phyloP scores from a whole-genome alignment of 2,329 filamentous ascomycete genomes.

The Chrysosporium queenslandicum region DNA sequence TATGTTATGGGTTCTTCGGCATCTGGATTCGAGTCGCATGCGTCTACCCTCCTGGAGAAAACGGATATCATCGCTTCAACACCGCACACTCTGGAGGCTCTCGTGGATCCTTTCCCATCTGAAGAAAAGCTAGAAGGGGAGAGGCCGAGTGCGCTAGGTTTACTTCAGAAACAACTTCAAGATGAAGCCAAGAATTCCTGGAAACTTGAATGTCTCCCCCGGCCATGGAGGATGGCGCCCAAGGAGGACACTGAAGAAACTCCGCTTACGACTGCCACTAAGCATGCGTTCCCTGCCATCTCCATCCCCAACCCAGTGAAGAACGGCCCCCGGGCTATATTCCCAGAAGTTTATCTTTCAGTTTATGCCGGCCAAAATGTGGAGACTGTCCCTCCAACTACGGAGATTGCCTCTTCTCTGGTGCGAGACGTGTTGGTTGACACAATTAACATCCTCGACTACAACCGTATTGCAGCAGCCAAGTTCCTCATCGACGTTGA shows the following conservation, averaged over 20 bases:
- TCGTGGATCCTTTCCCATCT: conserved; percentile 73
- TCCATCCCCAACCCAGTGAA: conserved; percentile 64
- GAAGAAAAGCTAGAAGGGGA: conserved; percentile 44
- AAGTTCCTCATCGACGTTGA: conserved; percentile 89
- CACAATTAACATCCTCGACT: conserved; percentile 88
- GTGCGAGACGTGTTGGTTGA: conserved; percentile 79
- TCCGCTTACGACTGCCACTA: conserved; percentile 50
- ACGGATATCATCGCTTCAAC: conserved; percentile 90
- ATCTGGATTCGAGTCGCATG: conserved; percentile 60
- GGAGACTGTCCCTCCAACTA: conserved; percentile 71
- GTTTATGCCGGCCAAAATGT: conserved; percentile 81
- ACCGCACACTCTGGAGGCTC: conserved; percentile 68
- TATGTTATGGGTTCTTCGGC: conserved; percentile 73
- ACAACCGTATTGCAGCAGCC: conserved; percentile 78
- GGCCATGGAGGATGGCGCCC: conserved; percentile 40
- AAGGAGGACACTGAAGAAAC: conserved; percentile 42
- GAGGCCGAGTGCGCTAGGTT: conserved; percentile 62
- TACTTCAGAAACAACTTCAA: conserved; percentile 80
- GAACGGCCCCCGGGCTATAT: conserved; percentile 64
- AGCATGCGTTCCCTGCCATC: conserved; percentile 69
- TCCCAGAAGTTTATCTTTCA: conserved; percentile 89
- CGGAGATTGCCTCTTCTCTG: conserved; percentile 67
- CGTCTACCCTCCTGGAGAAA: conserved; percentile 73
- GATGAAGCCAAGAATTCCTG: conserved; percentile 64
- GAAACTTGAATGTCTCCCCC: conserved; percentile 57